Evolutionary conservation across 176 grass and related monocot genomes (phyloP).

Genomic region (Elymus sibiricus): DNA sequence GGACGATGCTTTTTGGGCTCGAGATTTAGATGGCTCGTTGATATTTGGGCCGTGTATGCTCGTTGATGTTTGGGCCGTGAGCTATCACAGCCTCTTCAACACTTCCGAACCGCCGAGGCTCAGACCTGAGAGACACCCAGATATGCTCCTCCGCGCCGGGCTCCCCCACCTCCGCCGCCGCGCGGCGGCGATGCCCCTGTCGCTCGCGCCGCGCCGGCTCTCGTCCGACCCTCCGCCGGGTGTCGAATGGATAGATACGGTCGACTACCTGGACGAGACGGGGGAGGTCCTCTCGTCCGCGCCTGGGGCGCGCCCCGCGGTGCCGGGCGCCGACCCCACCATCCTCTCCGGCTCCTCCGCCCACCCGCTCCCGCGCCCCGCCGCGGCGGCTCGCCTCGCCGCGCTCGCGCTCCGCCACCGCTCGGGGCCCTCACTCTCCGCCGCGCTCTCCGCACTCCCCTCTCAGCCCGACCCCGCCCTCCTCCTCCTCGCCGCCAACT

Average conservation of each 20-base stretch:
- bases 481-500: constrained; percentile 55
- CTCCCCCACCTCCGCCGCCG: constrained; percentile 32
- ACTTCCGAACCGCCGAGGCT: neutral
- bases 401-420: constrained; percentile 70
- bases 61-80: neutral
- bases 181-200: neutral
- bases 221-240: neutral
- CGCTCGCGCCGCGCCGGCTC: neutral
- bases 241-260: constrained; percentile 68
- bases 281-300: constrained; percentile 65
- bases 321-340: constrained; percentile 64
- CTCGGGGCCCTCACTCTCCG: constrained; percentile 63
- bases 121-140: neutral
- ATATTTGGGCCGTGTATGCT: neutral
- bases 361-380: constrained; percentile 66
- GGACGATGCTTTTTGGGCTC: neutral
- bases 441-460: constrained; percentile 72
- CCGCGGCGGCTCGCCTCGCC: constrained; percentile 65
- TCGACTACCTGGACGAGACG: constrained; percentile 87
- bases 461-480: constrained; percentile 61
- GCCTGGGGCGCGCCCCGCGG: constrained; percentile 59
- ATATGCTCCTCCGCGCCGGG: constrained; percentile 50
- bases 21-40: neutral
- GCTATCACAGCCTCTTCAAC: neutral
- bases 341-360: constrained; percentile 70